phyloP scores from a whole-genome alignment of 2,329 filamentous ascomycete species.

The Orbilia blumenaviensis region DNA sequence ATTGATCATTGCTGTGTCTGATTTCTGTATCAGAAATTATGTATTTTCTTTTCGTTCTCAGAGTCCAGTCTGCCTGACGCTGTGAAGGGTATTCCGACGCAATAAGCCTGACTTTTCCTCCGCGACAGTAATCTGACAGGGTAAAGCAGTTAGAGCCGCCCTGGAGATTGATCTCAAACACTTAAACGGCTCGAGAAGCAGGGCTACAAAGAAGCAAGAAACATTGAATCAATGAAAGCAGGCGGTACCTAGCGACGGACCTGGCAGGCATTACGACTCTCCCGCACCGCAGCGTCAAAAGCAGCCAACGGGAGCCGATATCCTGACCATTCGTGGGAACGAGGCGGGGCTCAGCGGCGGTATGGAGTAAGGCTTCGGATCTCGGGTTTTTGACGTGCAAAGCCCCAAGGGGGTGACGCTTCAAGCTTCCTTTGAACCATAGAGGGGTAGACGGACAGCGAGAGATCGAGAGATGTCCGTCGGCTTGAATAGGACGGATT shows the following conservation, averaged over 20 bases:
- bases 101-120: background rate
- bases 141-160: slow-evolving; percentile 5
- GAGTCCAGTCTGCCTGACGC: background rate
- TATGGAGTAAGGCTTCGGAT: slow-evolving; percentile 21
- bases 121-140: slow-evolving; percentile 17
- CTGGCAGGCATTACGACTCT: slow-evolving; percentile 49
- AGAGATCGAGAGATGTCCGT: background rate
- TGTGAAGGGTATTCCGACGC: background rate
- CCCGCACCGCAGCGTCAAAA: slow-evolving; percentile 51
- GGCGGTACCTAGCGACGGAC: slow-evolving; percentile 28
- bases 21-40: slow-evolving; percentile 7
- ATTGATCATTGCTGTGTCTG: no score
- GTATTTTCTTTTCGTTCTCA: slow-evolving; percentile 6
- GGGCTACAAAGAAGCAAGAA: slow-evolving; percentile 39
- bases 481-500: slow-evolving; percentile 15
- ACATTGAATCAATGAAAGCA: slow-evolving; percentile 26
- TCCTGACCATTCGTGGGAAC: slow-evolving; percentile 11
- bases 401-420: slow-evolving; percentile 21
- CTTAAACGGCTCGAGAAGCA: slow-evolving; percentile 33
- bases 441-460: no score
- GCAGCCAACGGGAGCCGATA: slow-evolving; percentile 23
- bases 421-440: slow-evolving; percentile 30
- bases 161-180: slow-evolving; percentile 33
- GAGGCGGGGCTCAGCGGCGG: slow-evolving; percentile 29
- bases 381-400: slow-evolving; percentile 22